Evolutionary conservation across 2,329 filamentous ascomycete genomes (phyloP), one percentile per base, ranked within the genome.

Genomic region (Colletotrichum lentis): DNA sequence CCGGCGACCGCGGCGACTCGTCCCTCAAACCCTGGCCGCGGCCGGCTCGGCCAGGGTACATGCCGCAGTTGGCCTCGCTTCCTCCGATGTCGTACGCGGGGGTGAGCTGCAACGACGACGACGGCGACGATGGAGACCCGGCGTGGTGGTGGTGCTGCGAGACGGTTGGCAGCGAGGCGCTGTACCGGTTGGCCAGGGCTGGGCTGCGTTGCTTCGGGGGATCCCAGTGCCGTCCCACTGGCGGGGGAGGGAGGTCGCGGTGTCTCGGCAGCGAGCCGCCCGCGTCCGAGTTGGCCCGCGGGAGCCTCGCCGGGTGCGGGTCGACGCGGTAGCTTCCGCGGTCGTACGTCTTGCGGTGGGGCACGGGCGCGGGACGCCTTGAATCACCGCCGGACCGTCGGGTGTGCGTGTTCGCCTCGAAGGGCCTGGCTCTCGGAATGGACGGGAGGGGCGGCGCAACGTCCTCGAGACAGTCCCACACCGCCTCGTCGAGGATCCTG

Each of bases 401-500:
- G 22, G 39, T 39, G 31, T 67, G 57, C 16, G 31, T 46, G 27
- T 67, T 57, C 10, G 66, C 55, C 63, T 69, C 62, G 0, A n/a
- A 16, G 12, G 41, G n/a, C n/a, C 63, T 52, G 39, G 57, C 7
- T 12, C 55, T 43, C 12, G 50, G 46, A 27, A 67, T 62, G 11
- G 56, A 46, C 1, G 67, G 63, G 3, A 62, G 55, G 20, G 67
- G 52, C n/a, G 67, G 52, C 4, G 57, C 22, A 5, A 43, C 39
- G 43, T 71, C 72, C 14, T 67, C 73, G n/a, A 73, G 65, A 41
- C 80, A 83, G 27, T 84, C 81, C 37, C 82, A 81, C 20, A 94
- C 81, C 1, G 86, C 84, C 50, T 86, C 83, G 20, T 89, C 85
- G 10, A 94, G 80, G 22, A 87, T 80, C 69, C 89, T 86, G 63